phyloP scores from a whole-genome alignment of 306 rosid species.

The Prunus campanulata region DNA sequence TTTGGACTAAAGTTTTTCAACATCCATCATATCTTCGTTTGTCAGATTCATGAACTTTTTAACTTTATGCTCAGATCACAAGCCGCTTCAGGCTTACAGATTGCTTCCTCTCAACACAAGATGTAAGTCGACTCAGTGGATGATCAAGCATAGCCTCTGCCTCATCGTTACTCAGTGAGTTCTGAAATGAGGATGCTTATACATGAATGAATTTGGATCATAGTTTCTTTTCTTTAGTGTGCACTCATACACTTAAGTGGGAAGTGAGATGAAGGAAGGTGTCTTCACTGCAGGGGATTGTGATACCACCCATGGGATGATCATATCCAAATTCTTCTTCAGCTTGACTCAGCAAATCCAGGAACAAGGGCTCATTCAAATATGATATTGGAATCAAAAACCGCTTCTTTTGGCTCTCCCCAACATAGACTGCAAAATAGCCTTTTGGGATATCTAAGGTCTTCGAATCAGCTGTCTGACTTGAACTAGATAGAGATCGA shows the following conservation, averaged over 20 bases:
- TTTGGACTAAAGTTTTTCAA: neutral
- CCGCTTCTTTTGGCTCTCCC: constrained; percentile 25
- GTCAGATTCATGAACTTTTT: neutral
- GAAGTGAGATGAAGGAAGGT: constrained; percentile 25
- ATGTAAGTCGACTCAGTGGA: neutral
- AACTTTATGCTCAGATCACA: neutral
- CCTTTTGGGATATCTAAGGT: constrained; percentile 2
- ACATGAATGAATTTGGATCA: too few relatives aligned
- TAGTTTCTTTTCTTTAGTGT: neutral
- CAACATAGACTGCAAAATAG: constrained; percentile 29
- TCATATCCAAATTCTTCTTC: too few relatives aligned
- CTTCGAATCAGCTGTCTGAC: neutral
- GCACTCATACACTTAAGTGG: neutral
- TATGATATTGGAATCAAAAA: neutral
- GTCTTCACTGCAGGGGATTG: constrained; percentile 27
- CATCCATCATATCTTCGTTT: neutral
- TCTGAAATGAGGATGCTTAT: neutral
- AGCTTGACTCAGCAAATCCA: too few relatives aligned
- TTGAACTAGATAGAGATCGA: neutral
- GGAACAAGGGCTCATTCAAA: too few relatives aligned
- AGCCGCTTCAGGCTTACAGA: too few relatives aligned
- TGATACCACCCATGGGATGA: too few relatives aligned
- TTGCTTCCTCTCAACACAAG: neutral
- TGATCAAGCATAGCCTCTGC: neutral
- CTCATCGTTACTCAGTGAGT: neutral